Evolutionary conservation across 352 stramenopile genomes (phyloP), one percentile per base, ranked within the genome.

Genomic region (Globisporangium alternatum): DNA sequence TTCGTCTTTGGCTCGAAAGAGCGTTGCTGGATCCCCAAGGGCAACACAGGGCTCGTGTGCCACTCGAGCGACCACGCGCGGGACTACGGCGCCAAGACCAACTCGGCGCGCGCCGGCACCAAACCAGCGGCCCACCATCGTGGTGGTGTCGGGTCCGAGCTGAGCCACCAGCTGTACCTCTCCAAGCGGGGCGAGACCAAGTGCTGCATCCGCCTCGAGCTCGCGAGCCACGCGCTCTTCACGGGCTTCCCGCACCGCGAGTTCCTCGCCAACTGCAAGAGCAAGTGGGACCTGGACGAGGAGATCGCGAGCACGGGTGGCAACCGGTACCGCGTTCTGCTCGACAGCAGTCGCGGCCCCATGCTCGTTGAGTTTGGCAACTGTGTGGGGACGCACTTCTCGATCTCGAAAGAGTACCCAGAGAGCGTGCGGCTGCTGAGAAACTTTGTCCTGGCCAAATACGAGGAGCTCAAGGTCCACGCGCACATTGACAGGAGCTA

Each of bases 361-460:
- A 83, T 93, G 78, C 52, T 95, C n/a, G 60, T 93, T 6, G 86
- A 93, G 62, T 95, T 93, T 71, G 81, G 86, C 67, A 93, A 95
- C 64, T 83, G 80, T 56, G 60, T 92, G 0, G 85, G 86, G 9
- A 65, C 72, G 0, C 86, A 95, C 72, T 95, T 95, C 52, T 54
- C 68, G 47, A 62, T 93, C 21, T 56, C 58, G 8, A 66, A 55
- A 5, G 81, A 89, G 54, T 90, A 95, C 52, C 74, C 79, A 0
- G 80, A 83, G 64, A 81, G 71, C 8, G 48, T 72, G 3, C 64
- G 69, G 41, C 53, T 91, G 25, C 28, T 94, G 54, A 68, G 68
- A 2, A 90, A 89, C 64, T 94, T 86, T 53, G 67, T 82, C 9
- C 31, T 77, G 13, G 54, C 71, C 19, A 94, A 94, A 54, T 78